Percentiles rank a stretch among this genome's conserved stretches.
Evolutionary conservation across 2,329 filamentous ascomycete genomes (phyloP).

Genomic region (Talaromyces sp.): DNA sequence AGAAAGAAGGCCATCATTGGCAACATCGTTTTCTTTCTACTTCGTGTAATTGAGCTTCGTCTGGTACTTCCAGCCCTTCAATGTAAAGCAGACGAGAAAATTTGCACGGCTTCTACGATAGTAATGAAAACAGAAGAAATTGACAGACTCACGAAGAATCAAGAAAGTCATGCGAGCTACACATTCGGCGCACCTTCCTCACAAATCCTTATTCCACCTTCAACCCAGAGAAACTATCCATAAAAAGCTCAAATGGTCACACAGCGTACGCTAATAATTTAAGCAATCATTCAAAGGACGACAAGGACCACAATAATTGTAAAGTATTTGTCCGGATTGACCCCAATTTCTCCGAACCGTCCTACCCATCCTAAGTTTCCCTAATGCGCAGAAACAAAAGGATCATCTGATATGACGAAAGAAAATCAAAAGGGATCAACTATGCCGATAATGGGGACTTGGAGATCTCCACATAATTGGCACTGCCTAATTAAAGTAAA

Average conservation of each 20-base stretch:
- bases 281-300: no score
- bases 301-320: not conserved
- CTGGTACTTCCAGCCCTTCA: not conserved
- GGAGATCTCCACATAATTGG: not conserved
- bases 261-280: no score
- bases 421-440: not conserved
- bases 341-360: not conserved
- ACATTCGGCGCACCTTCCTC: no score
- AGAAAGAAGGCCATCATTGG: not conserved
- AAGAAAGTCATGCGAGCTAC: no score
- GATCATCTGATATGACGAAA: not conserved
- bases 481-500: not conserved
- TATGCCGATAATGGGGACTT: not conserved
- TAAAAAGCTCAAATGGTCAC: not conserved
- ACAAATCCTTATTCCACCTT: no score
- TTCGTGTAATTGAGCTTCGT: no score
- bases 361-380: not conserved
- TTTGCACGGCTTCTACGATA: no score
- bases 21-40: no score
- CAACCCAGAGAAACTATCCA: not conserved
- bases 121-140: no score
- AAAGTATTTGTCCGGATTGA: not conserved
- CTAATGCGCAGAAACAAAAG: not conserved
- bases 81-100: no score
- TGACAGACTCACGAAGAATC: no score